Evolutionary conservation across 106 monocot genomes (phyloP), one percentile per base, ranked within the genome.

Genomic region (Dendrobium huoshanense): DNA sequence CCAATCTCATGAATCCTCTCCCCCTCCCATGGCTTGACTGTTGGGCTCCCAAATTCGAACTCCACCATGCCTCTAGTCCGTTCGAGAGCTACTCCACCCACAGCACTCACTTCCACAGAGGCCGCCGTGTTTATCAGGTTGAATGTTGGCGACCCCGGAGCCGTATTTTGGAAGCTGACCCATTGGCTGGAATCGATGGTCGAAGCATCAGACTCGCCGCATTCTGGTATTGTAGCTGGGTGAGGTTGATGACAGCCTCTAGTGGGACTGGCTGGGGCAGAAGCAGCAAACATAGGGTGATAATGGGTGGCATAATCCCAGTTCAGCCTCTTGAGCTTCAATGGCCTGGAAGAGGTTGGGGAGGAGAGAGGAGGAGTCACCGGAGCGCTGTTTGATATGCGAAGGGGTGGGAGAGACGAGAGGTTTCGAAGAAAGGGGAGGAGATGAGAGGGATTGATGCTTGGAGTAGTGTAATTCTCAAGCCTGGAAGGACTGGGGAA

Each of bases 331-430:
- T 79, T 81, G 19, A 92, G 79, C 86, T 96, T 96, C 3, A 83
- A 81, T 0, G 91, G 96, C 22, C 91, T 78, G 31, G 92, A 91
- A 22, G 89, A 82, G 55, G 91, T 94, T 10, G 96, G 96, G 41
- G 94, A 96, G 67, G 96, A 94, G 85, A 96, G 94, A 7, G 94
- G 96, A 25, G 96, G 96, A 13, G 90, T 96, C 2, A 92, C 92
- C 1, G 96, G 96, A 24, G 96, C 94, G 64, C 94, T 94, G 80
- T 82, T 94, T 74, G 96, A 96, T 77, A 96, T 92, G 19, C 94
- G 90, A 22, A 96, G 90, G 3, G 90, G 91, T 0, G 96, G 96
- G 19, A 96, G 94, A 75, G 89, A 80, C 0, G 67, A 10, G 77
- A 94, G 90, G 83, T 92, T 92, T 1, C 84, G 88, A 78, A 96